phyloP scores from a whole-genome alignment of 73 alveolate genomes.

The Stentor coeruleus region DNA sequence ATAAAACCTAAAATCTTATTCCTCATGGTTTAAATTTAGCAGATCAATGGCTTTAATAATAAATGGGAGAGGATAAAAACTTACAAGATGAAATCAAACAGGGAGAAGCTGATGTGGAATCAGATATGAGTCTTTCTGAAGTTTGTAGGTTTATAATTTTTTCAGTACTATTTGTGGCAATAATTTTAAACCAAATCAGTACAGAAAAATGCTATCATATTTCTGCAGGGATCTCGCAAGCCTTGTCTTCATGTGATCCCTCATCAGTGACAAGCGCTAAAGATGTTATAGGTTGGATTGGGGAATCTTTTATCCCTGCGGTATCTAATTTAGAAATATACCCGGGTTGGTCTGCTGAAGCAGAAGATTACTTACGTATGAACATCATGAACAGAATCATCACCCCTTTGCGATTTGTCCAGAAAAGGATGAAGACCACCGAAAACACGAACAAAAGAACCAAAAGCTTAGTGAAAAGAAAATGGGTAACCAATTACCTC shows the following conservation, averaged over 20 bases:
- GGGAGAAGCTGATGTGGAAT: neutral
- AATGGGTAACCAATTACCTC: neutral
- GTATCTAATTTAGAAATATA: neutral
- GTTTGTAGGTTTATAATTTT: neutral
- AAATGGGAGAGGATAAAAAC: neutral
- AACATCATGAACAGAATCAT: constrained; percentile 3
- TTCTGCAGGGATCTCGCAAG: constrained; percentile 11
- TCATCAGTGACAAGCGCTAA: neutral
- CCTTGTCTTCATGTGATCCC: neutral
- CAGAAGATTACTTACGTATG: neutral
- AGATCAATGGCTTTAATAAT: no score
- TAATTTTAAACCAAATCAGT: constrained; percentile 6
- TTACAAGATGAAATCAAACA: neutral
- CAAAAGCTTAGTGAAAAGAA: neutral
- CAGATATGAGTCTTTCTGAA: neutral
- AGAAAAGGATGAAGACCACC: neutral
- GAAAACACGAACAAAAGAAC: constrained; percentile 8
- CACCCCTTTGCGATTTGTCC: constrained; percentile 20
- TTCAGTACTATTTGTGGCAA: constrained; percentile 1
- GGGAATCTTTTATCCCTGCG: neutral
- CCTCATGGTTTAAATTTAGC: no score
- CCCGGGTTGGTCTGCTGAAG: neutral
- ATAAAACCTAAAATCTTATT: no score
- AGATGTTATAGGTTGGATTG: constrained; percentile 2
- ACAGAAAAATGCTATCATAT: neutral